Evolutionary conservation across 2,329 filamentous ascomycete species (phyloP).

Genomic region (Aspergillus candidus): DNA sequence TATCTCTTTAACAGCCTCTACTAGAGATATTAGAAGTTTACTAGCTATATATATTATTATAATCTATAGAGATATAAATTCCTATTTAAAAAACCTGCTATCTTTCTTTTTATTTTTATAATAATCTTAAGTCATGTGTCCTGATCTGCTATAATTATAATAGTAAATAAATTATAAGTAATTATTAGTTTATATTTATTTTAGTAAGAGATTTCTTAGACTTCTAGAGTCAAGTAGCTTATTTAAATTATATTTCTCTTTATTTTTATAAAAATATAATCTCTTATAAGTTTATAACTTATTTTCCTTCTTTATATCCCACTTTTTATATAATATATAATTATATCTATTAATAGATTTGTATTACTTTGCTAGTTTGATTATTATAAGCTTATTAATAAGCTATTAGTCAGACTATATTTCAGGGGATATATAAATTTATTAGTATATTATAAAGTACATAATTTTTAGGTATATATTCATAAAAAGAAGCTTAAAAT

Average conservation of each 20-base stretch:
- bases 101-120: neutral
- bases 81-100: too few species aligned
- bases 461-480: neutral
- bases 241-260: too few species aligned
- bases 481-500: neutral
- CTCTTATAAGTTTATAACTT: neutral
- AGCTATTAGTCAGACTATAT: neutral
- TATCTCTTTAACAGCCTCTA: too few species aligned
- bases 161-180: too few species aligned
- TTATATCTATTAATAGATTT: neutral
- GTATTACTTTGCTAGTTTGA: neutral
- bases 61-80: neutral
- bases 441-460: neutral
- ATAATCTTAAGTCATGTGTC: neutral
- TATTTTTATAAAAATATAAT: neutral
- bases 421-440: neutral
- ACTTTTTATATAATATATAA: neutral
- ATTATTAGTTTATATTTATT: too few species aligned
- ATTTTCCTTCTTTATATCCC: neutral
- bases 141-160: neutral
- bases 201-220: too few species aligned
- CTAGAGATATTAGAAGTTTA: too few species aligned
- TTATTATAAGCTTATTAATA: neutral
- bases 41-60: neutral
- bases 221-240: too few species aligned